A percentile compares a stretch with the other conserved stretches of the same genome.
phyloP scores from a whole-genome alignment of 2,329 filamentous ascomycete species.

The Verticillium klebahnii region DNA sequence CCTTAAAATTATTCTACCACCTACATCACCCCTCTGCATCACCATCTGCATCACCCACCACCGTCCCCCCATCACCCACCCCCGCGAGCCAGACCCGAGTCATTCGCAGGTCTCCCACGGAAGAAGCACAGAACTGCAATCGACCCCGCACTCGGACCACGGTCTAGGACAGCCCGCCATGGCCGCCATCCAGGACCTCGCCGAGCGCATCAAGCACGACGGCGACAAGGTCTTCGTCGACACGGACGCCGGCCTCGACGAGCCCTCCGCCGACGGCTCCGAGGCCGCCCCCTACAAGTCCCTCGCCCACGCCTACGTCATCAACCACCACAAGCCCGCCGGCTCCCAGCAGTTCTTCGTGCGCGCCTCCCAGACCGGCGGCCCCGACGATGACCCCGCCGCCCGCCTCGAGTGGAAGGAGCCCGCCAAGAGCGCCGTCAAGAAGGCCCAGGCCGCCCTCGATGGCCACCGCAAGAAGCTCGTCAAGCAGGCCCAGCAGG shows the following conservation, averaged over 20 bases:
- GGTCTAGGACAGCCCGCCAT: conserved; percentile 21
- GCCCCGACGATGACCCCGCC: conserved; percentile 58
- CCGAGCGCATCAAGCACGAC: conserved; percentile 43
- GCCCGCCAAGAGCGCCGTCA: conserved; percentile 76
- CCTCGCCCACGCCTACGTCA: conserved; percentile 71
- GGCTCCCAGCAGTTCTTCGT: conserved; percentile 54
- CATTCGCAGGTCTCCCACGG: not conserved
- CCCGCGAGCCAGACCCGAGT: not conserved
- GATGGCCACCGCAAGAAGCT: conserved; percentile 81
- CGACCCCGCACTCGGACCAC: not conserved
- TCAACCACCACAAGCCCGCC: conserved; percentile 55
- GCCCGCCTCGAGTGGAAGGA: conserved; percentile 72
- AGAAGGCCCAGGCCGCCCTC: conserved; percentile 74
- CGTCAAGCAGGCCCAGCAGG: conserved; percentile 69
- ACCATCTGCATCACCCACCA: not conserved
- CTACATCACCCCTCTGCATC: not conserved
- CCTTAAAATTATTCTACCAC: conserved; percentile 1
- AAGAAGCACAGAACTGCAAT: not conserved
- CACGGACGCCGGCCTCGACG: conserved; percentile 72
- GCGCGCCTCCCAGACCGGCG: conserved; percentile 62
- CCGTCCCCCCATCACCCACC: not conserved
- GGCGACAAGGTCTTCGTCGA: conserved; percentile 65
- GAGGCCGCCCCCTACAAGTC: conserved; percentile 77
- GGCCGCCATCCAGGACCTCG: conserved; percentile 43
- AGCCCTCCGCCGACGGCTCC: conserved; percentile 60